phyloP scores from a whole-genome alignment of 1,139 yeast genomes.

The Blastobotrys elegans region DNA sequence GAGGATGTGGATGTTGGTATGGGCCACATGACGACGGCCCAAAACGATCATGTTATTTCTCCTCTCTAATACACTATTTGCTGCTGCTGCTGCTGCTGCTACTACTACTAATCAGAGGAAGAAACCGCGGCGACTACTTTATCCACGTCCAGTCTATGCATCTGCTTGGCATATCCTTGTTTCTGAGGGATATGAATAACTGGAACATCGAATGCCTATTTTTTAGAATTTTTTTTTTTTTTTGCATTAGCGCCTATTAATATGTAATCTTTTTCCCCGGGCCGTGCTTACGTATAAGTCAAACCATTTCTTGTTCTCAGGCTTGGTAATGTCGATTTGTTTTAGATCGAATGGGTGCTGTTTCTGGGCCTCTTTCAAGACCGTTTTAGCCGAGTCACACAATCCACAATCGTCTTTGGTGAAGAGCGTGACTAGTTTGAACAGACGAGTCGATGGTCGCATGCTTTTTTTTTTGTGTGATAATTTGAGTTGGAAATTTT shows the following conservation, averaged over 20 bases:
- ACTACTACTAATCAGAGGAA: neutral
- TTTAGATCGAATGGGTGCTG: slow-evolving; percentile 17
- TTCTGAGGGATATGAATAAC: slow-evolving; percentile 63
- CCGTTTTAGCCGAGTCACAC: slow-evolving; percentile 65
- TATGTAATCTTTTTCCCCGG: neutral
- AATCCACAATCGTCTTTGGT: slow-evolving; percentile 76
- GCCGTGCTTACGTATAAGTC: slow-evolving; percentile 51
- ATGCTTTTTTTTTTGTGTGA: neutral
- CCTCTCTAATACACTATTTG: neutral
- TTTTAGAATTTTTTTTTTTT: neutral
- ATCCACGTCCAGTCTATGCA: slow-evolving; percentile 66
- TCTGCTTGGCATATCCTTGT: slow-evolving; percentile 46
- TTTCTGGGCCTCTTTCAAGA: slow-evolving; percentile 42
- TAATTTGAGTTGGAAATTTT: neutral
- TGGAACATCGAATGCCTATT: slow-evolving; percentile 76
- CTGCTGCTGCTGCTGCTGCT: slow-evolving; percentile 1
- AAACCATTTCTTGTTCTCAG: slow-evolving; percentile 68
- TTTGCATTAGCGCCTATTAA: neutral
- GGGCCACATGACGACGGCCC: neutral
- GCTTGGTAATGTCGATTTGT: slow-evolving; percentile 63
- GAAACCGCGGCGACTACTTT: slow-evolving; percentile 43
- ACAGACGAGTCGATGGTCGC: slow-evolving; percentile 5
- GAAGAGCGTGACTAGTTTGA: slow-evolving; percentile 49
- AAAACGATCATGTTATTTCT: neutral
- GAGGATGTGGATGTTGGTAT: neutral